phyloP scores from a whole-genome alignment of 2,329 filamentous ascomycete species.

The Dactylellina cionopaga region DNA sequence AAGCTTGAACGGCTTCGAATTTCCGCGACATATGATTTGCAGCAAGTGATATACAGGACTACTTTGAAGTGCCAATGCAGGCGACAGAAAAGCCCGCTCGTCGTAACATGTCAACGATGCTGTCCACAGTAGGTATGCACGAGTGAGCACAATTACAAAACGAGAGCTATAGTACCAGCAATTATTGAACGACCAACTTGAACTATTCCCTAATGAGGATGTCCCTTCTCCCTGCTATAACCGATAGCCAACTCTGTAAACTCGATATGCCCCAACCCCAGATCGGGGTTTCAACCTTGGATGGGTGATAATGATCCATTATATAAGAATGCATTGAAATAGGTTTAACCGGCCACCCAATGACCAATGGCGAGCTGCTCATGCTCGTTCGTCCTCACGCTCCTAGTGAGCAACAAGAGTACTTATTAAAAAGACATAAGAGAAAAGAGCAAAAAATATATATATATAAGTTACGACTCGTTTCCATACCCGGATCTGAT shows the following conservation, averaged over 20 bases:
- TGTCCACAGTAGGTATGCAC: constrained; percentile 29
- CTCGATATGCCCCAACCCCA: constrained; percentile 37
- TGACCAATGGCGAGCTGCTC: constrained; percentile 25
- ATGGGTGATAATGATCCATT: constrained; percentile 50
- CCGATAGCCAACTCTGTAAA: constrained; percentile 42
- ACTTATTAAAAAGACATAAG: constrained; percentile 8
- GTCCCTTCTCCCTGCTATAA: constrained; percentile 34
- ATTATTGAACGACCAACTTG: constrained; percentile 40
- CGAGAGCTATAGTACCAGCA: constrained; percentile 46
- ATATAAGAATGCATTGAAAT: constrained; percentile 43
- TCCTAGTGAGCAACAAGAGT: constrained; percentile 17
- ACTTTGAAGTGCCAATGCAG: background rate
- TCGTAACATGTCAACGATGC: constrained; percentile 23
- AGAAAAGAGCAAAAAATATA: no score
- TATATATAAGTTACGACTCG: constrained; percentile 32
- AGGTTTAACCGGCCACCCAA: constrained; percentile 47
- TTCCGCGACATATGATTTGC: constrained; percentile 20
- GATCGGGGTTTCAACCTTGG: constrained; percentile 38
- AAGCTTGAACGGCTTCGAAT: constrained; percentile 26
- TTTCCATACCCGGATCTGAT: constrained; percentile 59
- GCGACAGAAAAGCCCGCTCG: constrained; percentile 15
- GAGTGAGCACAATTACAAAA: constrained; percentile 23
- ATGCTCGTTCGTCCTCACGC: constrained; percentile 17
- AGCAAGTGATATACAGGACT: background rate
- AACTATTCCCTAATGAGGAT: constrained; percentile 47